Conservation (phyloP, 768 basidiomycete genomes). For the Pleurotus salmoneostramineus region DNA sequence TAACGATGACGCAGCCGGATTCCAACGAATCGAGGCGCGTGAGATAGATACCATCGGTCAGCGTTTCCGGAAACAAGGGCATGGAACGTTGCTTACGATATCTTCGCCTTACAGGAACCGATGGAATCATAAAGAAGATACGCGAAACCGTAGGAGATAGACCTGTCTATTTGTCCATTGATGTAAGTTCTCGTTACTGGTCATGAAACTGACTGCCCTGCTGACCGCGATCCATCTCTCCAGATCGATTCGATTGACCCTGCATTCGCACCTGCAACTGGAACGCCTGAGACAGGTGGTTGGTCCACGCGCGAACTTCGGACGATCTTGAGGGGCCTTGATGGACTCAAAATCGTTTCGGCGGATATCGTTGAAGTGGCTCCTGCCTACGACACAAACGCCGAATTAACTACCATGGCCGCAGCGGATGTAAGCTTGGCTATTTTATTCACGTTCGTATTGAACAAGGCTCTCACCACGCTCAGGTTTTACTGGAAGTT, state of each 20-base stretch:
- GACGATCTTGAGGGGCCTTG: conserved; percentile 70
- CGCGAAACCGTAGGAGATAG: conserved; percentile 68
- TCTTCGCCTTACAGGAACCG: conserved; percentile 42
- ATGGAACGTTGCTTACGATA: neutral
- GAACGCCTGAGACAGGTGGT: conserved; percentile 81
- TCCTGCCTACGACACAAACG: conserved; percentile 68
- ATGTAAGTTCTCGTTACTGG: conserved; percentile 39
- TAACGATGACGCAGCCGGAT: conserved; percentile 77
- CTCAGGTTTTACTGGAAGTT: conserved; percentile 69
- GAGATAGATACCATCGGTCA: conserved; percentile 81
- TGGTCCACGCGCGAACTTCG: conserved; percentile 84
- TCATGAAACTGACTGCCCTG: conserved; percentile 1
- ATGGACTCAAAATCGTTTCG: conserved; percentile 72
- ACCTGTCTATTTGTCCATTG: conserved; percentile 79
- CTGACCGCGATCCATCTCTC: neutral
- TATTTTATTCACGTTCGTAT: too few relatives aligned
- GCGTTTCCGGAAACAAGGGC: conserved; percentile 8
- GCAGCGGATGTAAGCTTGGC: conserved; percentile 32
- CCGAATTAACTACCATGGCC: conserved; percentile 30
- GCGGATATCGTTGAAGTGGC: conserved; percentile 86
- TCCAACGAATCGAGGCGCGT: conserved; percentile 77
- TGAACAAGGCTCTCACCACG: too few relatives aligned
- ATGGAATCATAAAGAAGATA: conserved; percentile 79
- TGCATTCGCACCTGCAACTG: conserved; percentile 78
- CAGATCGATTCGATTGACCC: conserved; percentile 82